Evolutionary conservation across 2,329 filamentous ascomycete genomes (phyloP).

Genomic region (Geosmithia putterillii): DNA sequence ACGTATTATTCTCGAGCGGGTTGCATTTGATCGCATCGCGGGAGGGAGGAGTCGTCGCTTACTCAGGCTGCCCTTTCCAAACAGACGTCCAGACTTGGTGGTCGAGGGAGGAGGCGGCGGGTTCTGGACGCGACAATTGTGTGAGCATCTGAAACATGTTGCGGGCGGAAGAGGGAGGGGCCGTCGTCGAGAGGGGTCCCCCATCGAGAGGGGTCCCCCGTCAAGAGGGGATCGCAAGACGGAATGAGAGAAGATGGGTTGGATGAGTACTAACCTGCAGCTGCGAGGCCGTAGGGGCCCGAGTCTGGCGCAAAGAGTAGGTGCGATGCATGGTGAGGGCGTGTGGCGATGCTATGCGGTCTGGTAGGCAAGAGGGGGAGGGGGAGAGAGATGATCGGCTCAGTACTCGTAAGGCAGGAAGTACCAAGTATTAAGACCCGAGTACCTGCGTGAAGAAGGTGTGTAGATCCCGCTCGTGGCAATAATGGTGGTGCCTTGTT

Average conservation of each 20-base stretch:
- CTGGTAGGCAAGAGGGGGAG: neutral
- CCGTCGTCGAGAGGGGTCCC: neutral
- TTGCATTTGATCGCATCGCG: neutral
- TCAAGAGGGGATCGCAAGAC: neutral
- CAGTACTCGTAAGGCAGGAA: neutral
- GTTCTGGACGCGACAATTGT: slow-evolving; percentile 45
- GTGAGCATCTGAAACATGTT: slow-evolving; percentile 1
- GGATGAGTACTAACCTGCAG: slow-evolving; percentile 46
- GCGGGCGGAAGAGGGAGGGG: neutral
- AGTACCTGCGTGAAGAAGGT: too few relatives aligned
- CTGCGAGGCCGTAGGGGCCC: slow-evolving; percentile 85
- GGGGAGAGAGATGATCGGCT: neutral
- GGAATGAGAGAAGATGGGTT: neutral
- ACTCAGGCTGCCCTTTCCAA: slow-evolving; percentile 80
- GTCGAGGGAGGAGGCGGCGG: slow-evolving; percentile 83
- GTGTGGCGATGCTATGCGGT: slow-evolving; percentile 1
- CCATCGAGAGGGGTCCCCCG: neutral
- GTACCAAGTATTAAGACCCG: neutral
- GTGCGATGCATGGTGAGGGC: slow-evolving; percentile 76
- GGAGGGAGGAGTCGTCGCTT: slow-evolving; percentile 53
- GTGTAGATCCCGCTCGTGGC: too few relatives aligned
- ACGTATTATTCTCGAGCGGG: neutral
- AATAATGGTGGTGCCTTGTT: too few relatives aligned
- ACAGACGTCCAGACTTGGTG: slow-evolving; percentile 83
- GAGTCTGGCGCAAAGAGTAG: slow-evolving; percentile 95